Percentiles rank a stretch among this genome's conserved stretches.
phyloP scores from a whole-genome alignment of 441 rosid species.

The Corymbia citriodora region DNA sequence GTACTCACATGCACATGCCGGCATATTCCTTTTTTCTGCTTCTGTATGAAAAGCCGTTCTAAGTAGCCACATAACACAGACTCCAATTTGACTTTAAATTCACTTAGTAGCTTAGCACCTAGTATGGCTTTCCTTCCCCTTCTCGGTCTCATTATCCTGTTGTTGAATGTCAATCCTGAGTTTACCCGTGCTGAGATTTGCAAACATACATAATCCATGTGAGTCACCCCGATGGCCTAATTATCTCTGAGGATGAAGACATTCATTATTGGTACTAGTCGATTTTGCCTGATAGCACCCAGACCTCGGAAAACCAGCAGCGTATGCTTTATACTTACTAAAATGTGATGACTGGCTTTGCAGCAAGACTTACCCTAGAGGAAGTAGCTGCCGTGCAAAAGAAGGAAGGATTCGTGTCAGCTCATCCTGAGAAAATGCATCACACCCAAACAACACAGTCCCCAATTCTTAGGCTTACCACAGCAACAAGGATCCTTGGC shows the following conservation, averaged over 20 bases:
- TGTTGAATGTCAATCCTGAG: slow-evolving; percentile 13
- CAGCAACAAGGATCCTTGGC: slow-evolving; percentile 22
- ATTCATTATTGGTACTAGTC: slow-evolving; percentile 28
- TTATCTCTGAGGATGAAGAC: slow-evolving; percentile 4
- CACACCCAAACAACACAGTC: slow-evolving; percentile 19
- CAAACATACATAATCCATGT: slow-evolving; percentile 35
- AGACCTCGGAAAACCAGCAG: background rate
- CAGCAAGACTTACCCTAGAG: slow-evolving; percentile 24
- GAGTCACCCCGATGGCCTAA: slow-evolving; percentile 15
- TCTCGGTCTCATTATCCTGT: slow-evolving; percentile 8
- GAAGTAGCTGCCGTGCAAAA: slow-evolving; percentile 22
- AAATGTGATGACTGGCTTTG: slow-evolving; percentile 33
- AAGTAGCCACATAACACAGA: background rate
- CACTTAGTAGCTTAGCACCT: background rate
- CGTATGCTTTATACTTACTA: slow-evolving; percentile 21
- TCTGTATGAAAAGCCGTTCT: background rate
- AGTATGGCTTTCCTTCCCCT: background rate
- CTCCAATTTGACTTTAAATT: background rate
- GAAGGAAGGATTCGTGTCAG: slow-evolving; percentile 32
- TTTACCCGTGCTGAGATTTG: slow-evolving; percentile 1
- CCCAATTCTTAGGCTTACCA: slow-evolving; percentile 30
- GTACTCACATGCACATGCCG: background rate
- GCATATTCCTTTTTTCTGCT: background rate
- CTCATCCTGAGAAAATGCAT: slow-evolving; percentile 10
- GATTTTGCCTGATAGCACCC: slow-evolving; percentile 17